A percentile compares a stretch with the other conserved stretches of the same genome.
phyloP scores from a whole-genome alignment of 2,329 filamentous ascomycete species.

The Lasiodiplodia gonubiensis region DNA sequence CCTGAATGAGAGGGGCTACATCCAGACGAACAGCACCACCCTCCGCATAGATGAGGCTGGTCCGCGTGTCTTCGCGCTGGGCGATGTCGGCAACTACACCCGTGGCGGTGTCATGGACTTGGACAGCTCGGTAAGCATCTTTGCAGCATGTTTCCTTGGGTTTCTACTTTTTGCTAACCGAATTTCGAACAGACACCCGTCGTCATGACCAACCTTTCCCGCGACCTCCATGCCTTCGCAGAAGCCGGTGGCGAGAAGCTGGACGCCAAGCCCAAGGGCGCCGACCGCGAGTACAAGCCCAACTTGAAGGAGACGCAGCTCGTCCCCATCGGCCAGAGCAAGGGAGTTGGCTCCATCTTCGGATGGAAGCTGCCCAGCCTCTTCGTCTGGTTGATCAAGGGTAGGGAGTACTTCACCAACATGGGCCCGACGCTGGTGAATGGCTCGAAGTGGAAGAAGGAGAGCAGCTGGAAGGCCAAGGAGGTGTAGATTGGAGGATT shows the following conservation, averaged over 20 bases:
- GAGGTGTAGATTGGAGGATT: not conserved
- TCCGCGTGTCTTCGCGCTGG: constrained; percentile 41
- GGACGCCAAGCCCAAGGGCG: constrained; percentile 21
- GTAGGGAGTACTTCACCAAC: constrained; percentile 41
- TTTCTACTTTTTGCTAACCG: not conserved
- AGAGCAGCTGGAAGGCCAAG: constrained; percentile 42
- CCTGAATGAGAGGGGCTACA: constrained; percentile 37
- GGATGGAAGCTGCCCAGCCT: constrained; percentile 42
- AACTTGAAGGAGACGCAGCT: constrained; percentile 36
- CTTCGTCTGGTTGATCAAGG: constrained; percentile 46
- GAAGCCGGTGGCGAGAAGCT: constrained; percentile 15
- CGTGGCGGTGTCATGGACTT: constrained; percentile 41
- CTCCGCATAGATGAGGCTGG: constrained; percentile 38
- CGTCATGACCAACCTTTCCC: constrained; percentile 52
- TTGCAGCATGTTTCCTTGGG: not conserved
- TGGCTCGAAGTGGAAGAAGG: constrained; percentile 44
- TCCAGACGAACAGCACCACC: constrained; percentile 35
- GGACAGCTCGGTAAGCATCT: constrained; percentile 34
- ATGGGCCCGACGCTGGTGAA: constrained; percentile 38
- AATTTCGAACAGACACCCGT: constrained; percentile 41
- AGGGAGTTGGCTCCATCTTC: constrained; percentile 38
- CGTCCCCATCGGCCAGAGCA: constrained; percentile 36
- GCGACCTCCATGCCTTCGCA: constrained; percentile 49
- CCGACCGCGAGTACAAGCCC: constrained; percentile 34
- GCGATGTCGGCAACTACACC: constrained; percentile 42